Evolutionary conservation across 140 eudicot genomes (phyloP).

Genomic region (Oenanthe javanica): DNA sequence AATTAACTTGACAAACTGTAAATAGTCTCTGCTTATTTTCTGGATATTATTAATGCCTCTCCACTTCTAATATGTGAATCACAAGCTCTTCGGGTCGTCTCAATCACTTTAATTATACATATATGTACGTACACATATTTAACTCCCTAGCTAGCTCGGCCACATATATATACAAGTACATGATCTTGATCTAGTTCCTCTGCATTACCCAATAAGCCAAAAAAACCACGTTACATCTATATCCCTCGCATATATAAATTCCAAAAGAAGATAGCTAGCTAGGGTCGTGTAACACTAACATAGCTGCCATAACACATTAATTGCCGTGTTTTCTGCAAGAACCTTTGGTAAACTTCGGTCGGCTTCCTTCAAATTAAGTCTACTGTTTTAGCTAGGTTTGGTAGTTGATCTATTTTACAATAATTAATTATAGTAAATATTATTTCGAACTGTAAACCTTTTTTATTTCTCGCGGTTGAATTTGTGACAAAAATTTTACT

Average conservation of each 20-base stretch:
- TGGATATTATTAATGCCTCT: not conserved
- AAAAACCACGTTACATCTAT: slow-evolving; percentile 30
- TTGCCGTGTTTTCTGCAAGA: slow-evolving; percentile 32
- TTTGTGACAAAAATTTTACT: no score
- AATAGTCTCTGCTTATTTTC: not conserved
- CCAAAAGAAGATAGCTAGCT: slow-evolving; percentile 7
- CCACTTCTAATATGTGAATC: not conserved
- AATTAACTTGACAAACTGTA: not conserved
- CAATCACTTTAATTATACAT: not conserved
- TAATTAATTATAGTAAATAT: no score
- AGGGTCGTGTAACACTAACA: not conserved
- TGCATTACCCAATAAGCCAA: slow-evolving; percentile 34
- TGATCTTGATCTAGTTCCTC: slow-evolving; percentile 26
- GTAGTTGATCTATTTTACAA: slow-evolving; percentile 6
- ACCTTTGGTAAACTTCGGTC: slow-evolving; percentile 36
- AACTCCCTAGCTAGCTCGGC: slow-evolving; percentile 25
- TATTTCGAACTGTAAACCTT: no score
- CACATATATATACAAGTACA: not conserved
- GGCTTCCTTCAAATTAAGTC: not conserved
- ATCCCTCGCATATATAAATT: slow-evolving; percentile 2
- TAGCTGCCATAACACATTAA: slow-evolving; percentile 12
- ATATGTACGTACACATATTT: not conserved
- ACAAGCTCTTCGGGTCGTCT: slow-evolving; percentile 1
- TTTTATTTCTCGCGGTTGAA: no score
- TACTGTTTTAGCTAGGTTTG: slow-evolving; percentile 11